Evolutionary conservation across 179 eudicot species (phyloP), one percentile per base, ranked within the genome.

Genomic region (Beta macrorhiza): DNA sequence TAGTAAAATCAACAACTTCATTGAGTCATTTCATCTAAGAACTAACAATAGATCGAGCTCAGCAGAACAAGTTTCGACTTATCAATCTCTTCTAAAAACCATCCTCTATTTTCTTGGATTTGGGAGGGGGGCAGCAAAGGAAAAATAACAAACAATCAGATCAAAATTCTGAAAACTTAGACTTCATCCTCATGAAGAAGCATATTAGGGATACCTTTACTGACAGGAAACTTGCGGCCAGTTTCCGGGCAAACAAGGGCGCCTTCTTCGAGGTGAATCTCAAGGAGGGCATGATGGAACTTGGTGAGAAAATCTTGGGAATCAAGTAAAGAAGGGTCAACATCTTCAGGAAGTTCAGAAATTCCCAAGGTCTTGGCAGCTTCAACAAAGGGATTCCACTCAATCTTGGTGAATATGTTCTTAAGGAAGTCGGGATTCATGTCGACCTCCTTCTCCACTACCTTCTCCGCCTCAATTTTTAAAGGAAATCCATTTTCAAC

Each of bases 121-220:
- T 25, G 25, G 25, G 25, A 25, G 25, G 25, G 25, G 25, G 25
- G 25, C 25, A 25, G 25, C 11, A 19, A 59, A 56, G 53, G n/a
- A 51, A 58, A 32, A 5, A 58, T n/a, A 75, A 42, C 68, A 69
- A 22, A 77, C 51, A 42, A 25, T 25, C 53, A 16, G 4, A 16
- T 51, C 62, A 25, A 25, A 71, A 44, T 4, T n/a, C 56, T 12
- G 9, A 29, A 64, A 25, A 44, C 67, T 90, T 83, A 93, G 59
- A 91, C 94, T 87, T 93, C 98, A 77, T 93, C 94, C 82, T 93
- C 98, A 47, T 90, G 94, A 76, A 93, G 97, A 49, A 93, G 87
- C 98, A 93, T 92, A 73, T 92, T 93, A 17, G 97, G 98, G 56
- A 93, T 91, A 11, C 98, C 97, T 85, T 92, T 93, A 69, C 61